A percentile compares a stretch with the other conserved stretches of the same genome.
These are phyloP conservation scores for Colletotrichum sp. DNA, from an alignment of 2,329 filamentous ascomycete species.

Conservation along the genomic window DNA sequence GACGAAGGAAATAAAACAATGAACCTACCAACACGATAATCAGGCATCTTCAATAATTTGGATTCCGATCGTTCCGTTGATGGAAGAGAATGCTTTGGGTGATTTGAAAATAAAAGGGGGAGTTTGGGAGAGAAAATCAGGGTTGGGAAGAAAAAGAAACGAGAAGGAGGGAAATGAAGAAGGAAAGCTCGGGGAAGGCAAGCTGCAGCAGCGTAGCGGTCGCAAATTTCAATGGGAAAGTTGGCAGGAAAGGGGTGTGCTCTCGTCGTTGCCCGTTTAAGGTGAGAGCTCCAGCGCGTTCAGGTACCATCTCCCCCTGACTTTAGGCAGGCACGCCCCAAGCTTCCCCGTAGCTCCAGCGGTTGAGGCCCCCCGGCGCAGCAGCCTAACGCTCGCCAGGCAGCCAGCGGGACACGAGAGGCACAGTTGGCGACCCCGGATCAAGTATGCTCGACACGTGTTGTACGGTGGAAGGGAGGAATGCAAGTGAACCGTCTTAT, in stretches of 20 bases:
- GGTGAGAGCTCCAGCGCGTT: not conserved
- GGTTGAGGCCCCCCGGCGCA: not conserved
- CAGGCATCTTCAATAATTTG: conserved; percentile 39
- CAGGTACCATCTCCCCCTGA: not conserved
- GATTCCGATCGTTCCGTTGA: not conserved
- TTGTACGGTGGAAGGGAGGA: not conserved
- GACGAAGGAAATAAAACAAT: not conserved
- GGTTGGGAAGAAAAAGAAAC: conserved; percentile 9
- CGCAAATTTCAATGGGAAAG: not conserved
- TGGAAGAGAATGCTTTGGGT: not conserved
- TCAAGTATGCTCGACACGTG: not conserved
- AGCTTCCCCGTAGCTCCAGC: not conserved
- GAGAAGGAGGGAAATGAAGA: not conserved
- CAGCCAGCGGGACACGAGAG: not conserved
- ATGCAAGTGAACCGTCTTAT: not conserved
- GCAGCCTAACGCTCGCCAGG: conserved; percentile 1
- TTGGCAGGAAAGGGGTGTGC: not conserved
- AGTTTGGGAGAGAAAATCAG: not conserved
- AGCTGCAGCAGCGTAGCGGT: not conserved
- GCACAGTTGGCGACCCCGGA: not conserved
- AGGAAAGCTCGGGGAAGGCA: not conserved
- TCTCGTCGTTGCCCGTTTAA: not conserved
- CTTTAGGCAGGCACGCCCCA: not conserved
- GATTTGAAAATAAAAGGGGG: not conserved
- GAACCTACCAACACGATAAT: conserved; percentile 52